These are phyloP conservation scores for Solanum boliviense DNA, from an alignment of 257 asterid genomes.

Conservation along the genomic window DNA sequence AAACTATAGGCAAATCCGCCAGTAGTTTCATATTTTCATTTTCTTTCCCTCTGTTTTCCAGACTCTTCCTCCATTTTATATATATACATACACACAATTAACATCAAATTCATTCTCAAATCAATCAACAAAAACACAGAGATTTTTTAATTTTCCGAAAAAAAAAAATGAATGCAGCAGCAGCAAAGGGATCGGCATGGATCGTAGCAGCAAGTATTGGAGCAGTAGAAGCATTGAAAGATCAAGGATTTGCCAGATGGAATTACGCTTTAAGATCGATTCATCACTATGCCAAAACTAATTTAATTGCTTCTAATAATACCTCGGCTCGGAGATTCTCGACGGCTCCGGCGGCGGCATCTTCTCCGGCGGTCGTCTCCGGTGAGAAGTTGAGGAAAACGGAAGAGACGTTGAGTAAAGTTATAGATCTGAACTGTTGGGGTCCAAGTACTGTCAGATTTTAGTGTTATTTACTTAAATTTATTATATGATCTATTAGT, in stretches of 20 bases:
- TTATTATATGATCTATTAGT: not conserved
- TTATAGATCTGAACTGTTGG: slow-evolving; percentile 9
- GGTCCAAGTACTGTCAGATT: slow-evolving; percentile 8
- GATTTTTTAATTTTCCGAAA: not conserved
- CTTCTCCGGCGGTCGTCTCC: not conserved
- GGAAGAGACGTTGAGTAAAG: slow-evolving; percentile 5
- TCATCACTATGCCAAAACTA: slow-evolving; percentile 9
- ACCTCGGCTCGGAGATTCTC: not conserved
- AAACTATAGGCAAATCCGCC: not conserved
- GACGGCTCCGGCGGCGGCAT: not conserved
- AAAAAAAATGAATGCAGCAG: slow-evolving; percentile 7
- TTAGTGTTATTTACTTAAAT: not conserved
- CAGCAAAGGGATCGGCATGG: slow-evolving; percentile 16
- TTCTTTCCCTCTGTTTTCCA: not conserved
- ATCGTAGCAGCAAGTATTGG: slow-evolving; percentile 16
- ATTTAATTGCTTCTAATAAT: not conserved
- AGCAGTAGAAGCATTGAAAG: slow-evolving; percentile 17
- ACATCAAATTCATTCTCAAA: not conserved
- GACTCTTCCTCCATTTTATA: not conserved
- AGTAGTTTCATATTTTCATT: not conserved
- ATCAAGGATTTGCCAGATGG: slow-evolving; percentile 22
- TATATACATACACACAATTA: not conserved
- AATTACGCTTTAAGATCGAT: slow-evolving; percentile 5
- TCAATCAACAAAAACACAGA: not conserved
- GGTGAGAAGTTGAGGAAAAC: not conserved